Evolutionary conservation across 208 protist species (phyloP), one percentile per base, ranked within the genome.

Genomic region (Trypanosoma platydactyli): DNA sequence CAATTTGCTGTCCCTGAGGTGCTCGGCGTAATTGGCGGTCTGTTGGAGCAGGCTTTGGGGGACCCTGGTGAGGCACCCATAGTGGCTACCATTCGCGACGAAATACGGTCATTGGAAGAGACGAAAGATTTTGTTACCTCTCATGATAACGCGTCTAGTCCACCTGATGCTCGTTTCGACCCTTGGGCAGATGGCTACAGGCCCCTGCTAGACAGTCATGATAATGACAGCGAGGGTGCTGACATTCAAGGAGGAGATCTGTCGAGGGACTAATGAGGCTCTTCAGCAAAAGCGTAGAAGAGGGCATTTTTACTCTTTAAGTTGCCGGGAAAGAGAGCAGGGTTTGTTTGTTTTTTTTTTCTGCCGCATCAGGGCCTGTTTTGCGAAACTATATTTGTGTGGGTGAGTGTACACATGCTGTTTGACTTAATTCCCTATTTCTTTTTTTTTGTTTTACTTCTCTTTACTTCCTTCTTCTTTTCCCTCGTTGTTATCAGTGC

Each of bases 11-110:
- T 46, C 35, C n/a, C 52, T 22, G 27, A 30, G 3, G n/a, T 53
- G 12, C 22, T 68, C 49, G 40, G 56, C 3, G 41, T 25, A 33
- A 58, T 77, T 48, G 68, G 33, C 7, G 40, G 55, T 0, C 16
- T 84, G 30, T 50, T 83, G 18, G 57, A 75, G n/a, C 27, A 45
- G 3, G 71, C 77, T 49, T 29, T 89, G 20, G 49, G 55, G 0
- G 68, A 57, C 11, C 77, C 74, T 16, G 55, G 57, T 3, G 51
- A 71, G 3, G 64, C 80, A 24, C 59, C 85, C 0, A 64, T 79
- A 15, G 68, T 71, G 7, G 76, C 64, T 5, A 77, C 71, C 5
- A 79, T 75, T 54, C 53, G 54, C 44, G 18, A 16, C 7, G 20
- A 9, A 6, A 42, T 49, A 15, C 44, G 9, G 33, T 3, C 33